A percentile compares a stretch with the other conserved stretches of the same genome.
Evolutionary conservation across 129 eudicot species (phyloP).

Genomic region (Artemisia argyi): DNA sequence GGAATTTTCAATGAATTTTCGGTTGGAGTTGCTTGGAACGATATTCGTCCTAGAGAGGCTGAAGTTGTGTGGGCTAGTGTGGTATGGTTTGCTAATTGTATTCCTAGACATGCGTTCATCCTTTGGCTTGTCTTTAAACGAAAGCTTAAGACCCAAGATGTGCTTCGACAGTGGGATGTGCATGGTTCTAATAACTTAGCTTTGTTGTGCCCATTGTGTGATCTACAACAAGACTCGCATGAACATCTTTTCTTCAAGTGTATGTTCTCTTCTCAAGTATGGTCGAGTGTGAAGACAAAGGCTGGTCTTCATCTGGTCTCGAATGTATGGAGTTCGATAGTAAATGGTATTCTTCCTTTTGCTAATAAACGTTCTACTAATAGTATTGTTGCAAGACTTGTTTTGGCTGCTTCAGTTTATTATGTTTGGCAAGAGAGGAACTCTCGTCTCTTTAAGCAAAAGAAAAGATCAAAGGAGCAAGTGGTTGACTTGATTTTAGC

Average conservation of each 20-base stretch:
- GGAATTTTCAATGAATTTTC: not conserved
- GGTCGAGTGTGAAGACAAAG: not conserved
- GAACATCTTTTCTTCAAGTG: not conserved
- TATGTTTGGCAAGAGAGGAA: not conserved
- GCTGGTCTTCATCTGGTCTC: not conserved
- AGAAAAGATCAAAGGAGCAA: not conserved
- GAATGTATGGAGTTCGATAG: not conserved
- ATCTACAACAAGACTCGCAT: not conserved
- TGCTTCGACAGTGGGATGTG: not conserved
- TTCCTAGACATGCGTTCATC: not conserved
- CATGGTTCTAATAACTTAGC: not conserved
- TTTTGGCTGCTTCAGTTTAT: not conserved
- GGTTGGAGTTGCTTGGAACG: not conserved
- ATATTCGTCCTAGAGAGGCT: not conserved
- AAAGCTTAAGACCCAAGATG: not conserved
- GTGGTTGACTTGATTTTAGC: not conserved
- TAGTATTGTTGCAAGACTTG: not conserved
- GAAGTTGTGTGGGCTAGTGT: not conserved
- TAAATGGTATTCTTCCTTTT: not conserved
- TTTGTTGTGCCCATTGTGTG: not conserved
- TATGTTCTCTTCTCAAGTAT: not conserved
- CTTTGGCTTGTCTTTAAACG: not conserved
- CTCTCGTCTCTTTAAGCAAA: too few species aligned
- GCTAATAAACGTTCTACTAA: not conserved
- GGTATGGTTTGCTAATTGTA: not conserved